A percentile compares a stretch with the other conserved stretches of the same genome.
Conservation (phyloP, 106 monocot species). For the Narthecium ossifragum region DNA sequence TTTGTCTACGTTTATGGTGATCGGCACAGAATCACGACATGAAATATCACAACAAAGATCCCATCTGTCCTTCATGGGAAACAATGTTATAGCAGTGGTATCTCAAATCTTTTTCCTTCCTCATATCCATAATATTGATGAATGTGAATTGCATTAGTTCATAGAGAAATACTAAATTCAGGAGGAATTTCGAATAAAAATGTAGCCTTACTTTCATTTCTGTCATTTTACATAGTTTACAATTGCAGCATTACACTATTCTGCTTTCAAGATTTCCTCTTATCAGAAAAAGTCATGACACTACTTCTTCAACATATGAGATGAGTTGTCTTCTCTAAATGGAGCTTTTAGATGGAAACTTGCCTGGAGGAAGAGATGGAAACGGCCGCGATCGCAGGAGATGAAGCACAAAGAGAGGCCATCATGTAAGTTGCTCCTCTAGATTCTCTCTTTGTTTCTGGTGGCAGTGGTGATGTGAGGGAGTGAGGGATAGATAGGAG, state of each 20-base stretch:
- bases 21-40: background rate
- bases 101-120: background rate
- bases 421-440: constrained; percentile 13
- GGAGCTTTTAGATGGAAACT: background rate
- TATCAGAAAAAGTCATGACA: background rate
- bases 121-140: too few species aligned
- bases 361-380: constrained; percentile 35
- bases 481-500: background rate
- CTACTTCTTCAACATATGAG: background rate
- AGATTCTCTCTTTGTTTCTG: background rate
- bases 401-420: constrained; percentile 68
- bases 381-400: constrained; percentile 48
- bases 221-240: too few species aligned
- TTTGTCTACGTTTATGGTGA: too few species aligned
- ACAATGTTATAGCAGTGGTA: background rate
- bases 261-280: background rate
- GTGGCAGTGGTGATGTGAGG: background rate
- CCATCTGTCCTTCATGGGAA: background rate
- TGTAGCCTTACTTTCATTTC: too few species aligned
- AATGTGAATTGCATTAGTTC: too few species aligned
- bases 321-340: background rate
- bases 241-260: too few species aligned
- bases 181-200: background rate
- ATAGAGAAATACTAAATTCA: too few species aligned
- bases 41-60: background rate